Percentiles rank a stretch among this genome's conserved stretches.
These are phyloP conservation scores for Teratosphaeria nubilosa DNA, from an alignment of 2,329 filamentous ascomycete species.

Conservation along the genomic window DNA sequence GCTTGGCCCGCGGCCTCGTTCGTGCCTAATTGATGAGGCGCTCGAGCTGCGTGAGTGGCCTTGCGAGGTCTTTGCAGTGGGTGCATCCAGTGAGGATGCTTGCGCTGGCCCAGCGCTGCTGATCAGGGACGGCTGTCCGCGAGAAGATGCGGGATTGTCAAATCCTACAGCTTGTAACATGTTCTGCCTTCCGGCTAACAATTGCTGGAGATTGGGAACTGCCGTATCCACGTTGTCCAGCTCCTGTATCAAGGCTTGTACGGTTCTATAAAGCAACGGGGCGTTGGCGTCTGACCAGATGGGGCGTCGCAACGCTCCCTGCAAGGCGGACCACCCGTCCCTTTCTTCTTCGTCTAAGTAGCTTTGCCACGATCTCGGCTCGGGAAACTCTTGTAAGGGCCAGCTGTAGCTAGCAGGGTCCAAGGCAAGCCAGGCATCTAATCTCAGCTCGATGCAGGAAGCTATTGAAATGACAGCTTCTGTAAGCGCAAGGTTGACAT, in stretches of 20 bases:
- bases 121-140: conserved; percentile 13
- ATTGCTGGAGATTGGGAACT: conserved; percentile 38
- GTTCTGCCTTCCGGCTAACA: conserved; percentile 39
- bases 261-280: conserved; percentile 32
- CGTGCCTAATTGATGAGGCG: conserved; percentile 8
- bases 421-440: conserved; percentile 82
- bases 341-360: conserved; percentile 27
- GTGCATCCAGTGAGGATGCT: conserved; percentile 6
- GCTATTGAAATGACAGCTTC: conserved; percentile 73
- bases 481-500: conserved; percentile 81
- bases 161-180: conserved; percentile 40
- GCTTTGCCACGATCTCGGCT: conserved; percentile 15
- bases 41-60: conserved; percentile 14
- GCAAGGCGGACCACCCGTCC: conserved; percentile 12
- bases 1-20: conserved; percentile 6
- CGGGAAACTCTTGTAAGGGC: conserved; percentile 28
- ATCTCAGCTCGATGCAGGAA: conserved; percentile 70
- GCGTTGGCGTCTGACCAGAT: conserved; percentile 25
- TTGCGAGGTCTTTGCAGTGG: conserved; percentile 1
- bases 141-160: conserved; percentile 16
- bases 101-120: conserved; percentile 7
- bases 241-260: conserved; percentile 34
- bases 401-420: conserved; percentile 12
- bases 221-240: conserved; percentile 33
- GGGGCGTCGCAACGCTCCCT: conserved; percentile 26